These are phyloP conservation scores for Leccinum olivaceopallidum DNA, from an alignment of 768 basidiomycete genomes.

Conservation along the genomic window DNA sequence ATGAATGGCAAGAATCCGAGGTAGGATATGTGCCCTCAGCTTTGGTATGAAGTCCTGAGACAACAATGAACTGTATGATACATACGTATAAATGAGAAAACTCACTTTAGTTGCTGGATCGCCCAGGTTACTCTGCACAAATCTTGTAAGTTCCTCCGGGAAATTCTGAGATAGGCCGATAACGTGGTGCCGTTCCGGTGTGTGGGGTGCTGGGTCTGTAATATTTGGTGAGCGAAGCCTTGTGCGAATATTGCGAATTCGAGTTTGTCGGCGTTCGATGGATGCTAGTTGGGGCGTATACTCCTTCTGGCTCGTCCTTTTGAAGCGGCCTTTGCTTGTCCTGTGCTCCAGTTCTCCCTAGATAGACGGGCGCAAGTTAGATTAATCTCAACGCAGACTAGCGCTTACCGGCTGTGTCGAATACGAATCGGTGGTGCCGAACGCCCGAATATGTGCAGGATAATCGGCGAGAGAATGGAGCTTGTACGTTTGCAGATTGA, in stretches of 20 bases:
- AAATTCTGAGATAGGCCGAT: background rate
- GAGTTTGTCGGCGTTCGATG: background rate
- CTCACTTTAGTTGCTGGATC: background rate
- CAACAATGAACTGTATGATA: background rate
- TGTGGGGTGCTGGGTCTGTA: background rate
- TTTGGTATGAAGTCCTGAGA: background rate
- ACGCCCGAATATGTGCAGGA: background rate
- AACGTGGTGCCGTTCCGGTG: background rate
- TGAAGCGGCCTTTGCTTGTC: background rate
- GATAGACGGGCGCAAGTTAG: background rate
- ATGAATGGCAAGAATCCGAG: background rate
- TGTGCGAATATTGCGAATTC: background rate
- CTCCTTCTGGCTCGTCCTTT: background rate
- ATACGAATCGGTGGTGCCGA: background rate
- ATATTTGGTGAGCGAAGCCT: background rate
- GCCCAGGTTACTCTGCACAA: background rate
- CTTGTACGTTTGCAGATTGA: background rate
- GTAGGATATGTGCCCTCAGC: background rate
- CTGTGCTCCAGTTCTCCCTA: background rate
- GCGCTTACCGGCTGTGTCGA: background rate
- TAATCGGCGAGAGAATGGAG: background rate
- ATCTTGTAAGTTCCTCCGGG: background rate
- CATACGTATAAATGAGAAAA: background rate
- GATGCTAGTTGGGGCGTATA: background rate
- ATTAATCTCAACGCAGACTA: background rate